Evolutionary conservation across 176 grass and related monocot species (phyloP), one percentile per base, ranked within the genome.

Genomic region (Oryza meyeriana): DNA sequence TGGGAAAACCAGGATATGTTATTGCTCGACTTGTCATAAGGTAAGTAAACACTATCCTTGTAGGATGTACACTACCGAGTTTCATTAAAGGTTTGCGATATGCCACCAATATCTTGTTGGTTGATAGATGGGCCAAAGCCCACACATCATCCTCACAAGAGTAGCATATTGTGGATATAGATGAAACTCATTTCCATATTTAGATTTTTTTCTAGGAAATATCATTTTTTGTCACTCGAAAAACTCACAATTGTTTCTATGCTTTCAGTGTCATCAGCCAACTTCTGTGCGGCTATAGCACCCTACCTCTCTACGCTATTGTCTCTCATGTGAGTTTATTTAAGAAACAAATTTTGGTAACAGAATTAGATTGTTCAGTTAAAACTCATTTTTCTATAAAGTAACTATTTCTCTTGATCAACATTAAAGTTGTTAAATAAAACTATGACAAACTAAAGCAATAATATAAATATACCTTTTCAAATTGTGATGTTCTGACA

Each of bases 221-320:
- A 24, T 20, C 20, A 41, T 18, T 18, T 69, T 70, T 1, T 24
- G n/a, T 6, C 41, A 52, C 13, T 75, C 13, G 8, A 3, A 3
- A 12, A 14, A 64, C 7, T 39, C 36, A 27, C 1, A 1, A 31
- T 7, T 32, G 57, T 77, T 25, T 38, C 48, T 55, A 16, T 72
- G 8, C 0, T 85, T 72, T 57, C 77, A 97, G 92, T 77, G 83
- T 92, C 29, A 14, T 94, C 40, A 83, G 79, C 26, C 94, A 94
- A 68, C 4, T 98, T 10, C 50, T 93, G 20, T 98, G 92, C 8
- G 85, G 86, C 50, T 94, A 98, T 10, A 93, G 79, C 81, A 92
- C 90, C 20, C 75, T 98, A 18, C 95, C 95, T 17, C 88, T 98
- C 12, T 98, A 98, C 17, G 95, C 92, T 29, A 81, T 98, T 42